A percentile compares a stretch with the other conserved stretches of the same genome.
Conservation (phyloP, 1,284 basidiomycete species). For the Pterula multifida region DNA sequence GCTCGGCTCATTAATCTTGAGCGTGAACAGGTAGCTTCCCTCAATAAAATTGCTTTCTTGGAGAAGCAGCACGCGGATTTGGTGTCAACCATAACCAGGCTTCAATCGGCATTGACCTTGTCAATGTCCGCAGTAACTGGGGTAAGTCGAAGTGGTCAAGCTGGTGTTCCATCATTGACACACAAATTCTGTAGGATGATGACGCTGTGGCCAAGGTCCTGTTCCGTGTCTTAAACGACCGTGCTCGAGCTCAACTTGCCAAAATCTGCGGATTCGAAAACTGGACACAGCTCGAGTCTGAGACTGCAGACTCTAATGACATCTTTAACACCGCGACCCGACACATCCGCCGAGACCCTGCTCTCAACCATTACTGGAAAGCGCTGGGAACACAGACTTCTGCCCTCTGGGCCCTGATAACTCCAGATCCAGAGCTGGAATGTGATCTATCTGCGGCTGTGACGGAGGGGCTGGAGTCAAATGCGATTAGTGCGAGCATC, state of each 20-base stretch:
- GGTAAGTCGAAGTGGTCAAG: background rate
- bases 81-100: background rate
- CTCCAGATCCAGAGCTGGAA: background rate
- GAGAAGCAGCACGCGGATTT: background rate
- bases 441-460: background rate
- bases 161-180: no score
- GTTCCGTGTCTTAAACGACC: background rate
- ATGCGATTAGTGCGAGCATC: conserved; percentile 1
- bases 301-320: background rate
- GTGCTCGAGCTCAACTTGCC: background rate
- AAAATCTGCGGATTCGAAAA: background rate
- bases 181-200: background rate
- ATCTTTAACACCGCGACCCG: background rate
- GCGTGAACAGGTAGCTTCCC: background rate
- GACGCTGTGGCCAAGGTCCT: background rate
- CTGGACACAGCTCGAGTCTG: background rate
- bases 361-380: background rate
- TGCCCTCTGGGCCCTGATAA: background rate
- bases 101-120: background rate
- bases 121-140: background rate
- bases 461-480: background rate
- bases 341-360: background rate
- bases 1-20: background rate
- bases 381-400: background rate
- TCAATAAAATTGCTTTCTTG: background rate